phyloP scores from a whole-genome alignment of 441 rosid species.

The Brassica hybrid region DNA sequence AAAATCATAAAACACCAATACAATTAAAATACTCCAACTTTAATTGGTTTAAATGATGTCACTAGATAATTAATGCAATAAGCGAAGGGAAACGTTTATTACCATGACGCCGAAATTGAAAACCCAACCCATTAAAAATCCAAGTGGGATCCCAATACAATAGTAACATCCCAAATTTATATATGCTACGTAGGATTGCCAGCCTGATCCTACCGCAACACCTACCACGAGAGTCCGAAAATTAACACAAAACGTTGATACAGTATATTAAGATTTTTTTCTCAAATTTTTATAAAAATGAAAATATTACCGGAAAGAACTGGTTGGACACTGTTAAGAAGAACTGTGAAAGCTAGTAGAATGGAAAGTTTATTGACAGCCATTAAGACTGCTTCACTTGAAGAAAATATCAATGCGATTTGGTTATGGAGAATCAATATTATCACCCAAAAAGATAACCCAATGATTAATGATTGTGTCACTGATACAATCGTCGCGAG shows the following conservation, averaged over 20 bases:
- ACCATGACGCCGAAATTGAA: slow-evolving; percentile 83
- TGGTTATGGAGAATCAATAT: slow-evolving; percentile 54
- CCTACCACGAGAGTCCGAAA: slow-evolving; percentile 37
- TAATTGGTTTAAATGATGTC: neutral
- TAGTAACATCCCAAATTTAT: slow-evolving; percentile 90
- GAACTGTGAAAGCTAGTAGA: slow-evolving; percentile 73
- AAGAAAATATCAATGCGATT: slow-evolving; percentile 65
- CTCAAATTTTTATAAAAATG: neutral
- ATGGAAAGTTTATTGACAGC: slow-evolving; percentile 70
- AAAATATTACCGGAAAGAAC: slow-evolving; percentile 68
- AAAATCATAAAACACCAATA: neutral
- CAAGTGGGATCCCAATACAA: slow-evolving; percentile 76
- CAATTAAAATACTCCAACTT: neutral
- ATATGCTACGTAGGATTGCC: slow-evolving; percentile 90
- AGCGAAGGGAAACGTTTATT: neutral
- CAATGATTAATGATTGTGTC: slow-evolving; percentile 59
- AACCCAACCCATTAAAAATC: slow-evolving; percentile 83
- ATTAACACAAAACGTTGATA: slow-evolving; percentile 17
- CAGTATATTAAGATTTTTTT: neutral
- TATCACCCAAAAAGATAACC: slow-evolving; percentile 65
- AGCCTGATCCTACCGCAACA: slow-evolving; percentile 94
- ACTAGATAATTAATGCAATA: neutral
- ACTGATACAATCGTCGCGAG: slow-evolving; percentile 81
- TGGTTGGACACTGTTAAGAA: slow-evolving; percentile 89
- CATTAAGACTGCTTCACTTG: slow-evolving; percentile 59